Percentiles rank a stretch among this genome's conserved stretches.
Conservation (phyloP, 768 basidiomycete species). For the Lactarius trivialis region DNA sequence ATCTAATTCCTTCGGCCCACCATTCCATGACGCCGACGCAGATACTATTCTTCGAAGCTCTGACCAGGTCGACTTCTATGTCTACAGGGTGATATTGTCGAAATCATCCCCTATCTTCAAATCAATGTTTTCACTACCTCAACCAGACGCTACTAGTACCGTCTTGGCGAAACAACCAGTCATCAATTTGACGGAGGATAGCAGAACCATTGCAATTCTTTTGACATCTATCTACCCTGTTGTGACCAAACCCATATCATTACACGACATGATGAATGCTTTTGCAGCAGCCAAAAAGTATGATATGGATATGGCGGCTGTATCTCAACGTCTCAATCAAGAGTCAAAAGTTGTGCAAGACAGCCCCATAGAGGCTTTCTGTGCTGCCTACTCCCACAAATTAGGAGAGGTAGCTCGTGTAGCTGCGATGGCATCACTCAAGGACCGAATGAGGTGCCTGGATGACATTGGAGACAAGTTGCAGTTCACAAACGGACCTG, state of each 20-base stretch:
- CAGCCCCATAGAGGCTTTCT: not conserved
- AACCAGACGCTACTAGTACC: not conserved
- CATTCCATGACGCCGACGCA: not conserved
- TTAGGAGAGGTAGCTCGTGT: not conserved
- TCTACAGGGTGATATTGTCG: constrained; percentile 6
- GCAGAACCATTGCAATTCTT: not conserved
- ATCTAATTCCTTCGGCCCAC: not conserved
- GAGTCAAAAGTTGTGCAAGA: not conserved
- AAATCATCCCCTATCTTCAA: constrained; percentile 10
- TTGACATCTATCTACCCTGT: not conserved
- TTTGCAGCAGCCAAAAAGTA: not conserved
- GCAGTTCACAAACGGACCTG: not conserved
- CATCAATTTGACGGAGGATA: not conserved
- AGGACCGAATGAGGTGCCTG: not conserved
- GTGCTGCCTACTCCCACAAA: not conserved
- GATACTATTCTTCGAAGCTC: constrained; percentile 6
- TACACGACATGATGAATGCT: not conserved
- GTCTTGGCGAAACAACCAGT: not conserved
- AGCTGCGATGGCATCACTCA: constrained; percentile 8
- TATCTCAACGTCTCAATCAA: not conserved
- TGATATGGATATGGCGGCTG: not conserved
- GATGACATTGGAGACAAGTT: not conserved
- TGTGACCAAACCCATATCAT: not conserved
- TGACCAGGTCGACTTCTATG: constrained; percentile 3
- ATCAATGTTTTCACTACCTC: not conserved